Base-by-base conservation (phyloP, 768 basidiomycete genomes). In the Lactarius quietus region DNA sequence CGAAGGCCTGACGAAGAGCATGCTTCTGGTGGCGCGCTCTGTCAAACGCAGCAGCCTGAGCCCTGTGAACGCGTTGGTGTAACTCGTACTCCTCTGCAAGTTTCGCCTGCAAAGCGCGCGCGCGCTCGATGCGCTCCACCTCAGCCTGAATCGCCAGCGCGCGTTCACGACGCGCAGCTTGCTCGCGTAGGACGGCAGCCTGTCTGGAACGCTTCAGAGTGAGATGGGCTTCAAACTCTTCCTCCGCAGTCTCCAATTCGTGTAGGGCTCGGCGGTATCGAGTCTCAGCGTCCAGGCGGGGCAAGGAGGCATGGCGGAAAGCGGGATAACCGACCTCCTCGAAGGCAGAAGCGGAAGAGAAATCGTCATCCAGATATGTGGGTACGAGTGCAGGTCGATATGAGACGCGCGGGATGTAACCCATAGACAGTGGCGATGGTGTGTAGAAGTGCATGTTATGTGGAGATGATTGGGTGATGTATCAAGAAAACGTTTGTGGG, bases 201-300 rank as follows among this genome's bases (percentile, higher is more conserved):
- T 57, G 53, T 38, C 59, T 57, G 9, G 45, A 60, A 6, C 48
- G 53, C 55, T 54, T 41, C 14, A 61, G 36, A 23, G 64, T 33
- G 1, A 69, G 5, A 6, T 56, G 48, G 23, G 57, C 45, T 29
- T 61, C 57, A 14, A 57, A 68, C 26, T 70, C 69, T 26, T 61
- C 57, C 53, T 69, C 69, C 28, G 69, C 69, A 6, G 58, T 59
- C 41, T 59, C 59, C 18, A 69, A 38, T 51, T 69, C 67, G 20
- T 52, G 28, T 33, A 70, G 57, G 0, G 69, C 69, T 3, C 54
- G 61, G n/a, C 54, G 69, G 56, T 68, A 70, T 14, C 67, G 67
- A 14, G 63, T 61, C 38, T 57, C 60, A 1, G 67, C 23, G 23
- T 62, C 52, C 1, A 48, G 5, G 17, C 28, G 56, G 3, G 33